phyloP scores from a whole-genome alignment of 1,139 yeast species.

The Taphrina flavorubra region DNA sequence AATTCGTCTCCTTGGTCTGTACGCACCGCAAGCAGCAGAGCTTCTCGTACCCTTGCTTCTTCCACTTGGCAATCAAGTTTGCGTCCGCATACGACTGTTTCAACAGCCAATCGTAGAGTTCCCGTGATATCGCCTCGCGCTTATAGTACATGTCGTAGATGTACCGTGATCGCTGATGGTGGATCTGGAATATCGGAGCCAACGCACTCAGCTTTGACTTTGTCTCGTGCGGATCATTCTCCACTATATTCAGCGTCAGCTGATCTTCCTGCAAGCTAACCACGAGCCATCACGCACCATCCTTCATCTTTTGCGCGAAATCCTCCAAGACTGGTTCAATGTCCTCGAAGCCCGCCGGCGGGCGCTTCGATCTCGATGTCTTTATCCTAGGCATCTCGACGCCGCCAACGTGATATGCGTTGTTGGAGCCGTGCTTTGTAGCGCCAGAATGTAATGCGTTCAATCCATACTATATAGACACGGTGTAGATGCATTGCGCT shows the following conservation, averaged over 20 bases:
- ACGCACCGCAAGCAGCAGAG: constrained; percentile 85
- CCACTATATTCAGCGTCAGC: constrained; percentile 23
- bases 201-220: constrained; percentile 60
- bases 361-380: constrained; percentile 36
- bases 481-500: too few relatives aligned
- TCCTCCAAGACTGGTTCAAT: constrained; percentile 73
- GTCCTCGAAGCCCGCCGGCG: constrained; percentile 66
- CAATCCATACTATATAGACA: background rate
- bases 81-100: constrained; percentile 71
- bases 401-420: background rate
- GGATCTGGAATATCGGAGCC: constrained; percentile 75
- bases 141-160: constrained; percentile 75
- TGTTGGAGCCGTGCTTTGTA: background rate
- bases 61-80: constrained; percentile 69
- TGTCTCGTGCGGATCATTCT: constrained; percentile 48
- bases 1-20: constrained; percentile 55
- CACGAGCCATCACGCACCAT: constrained; percentile 48
- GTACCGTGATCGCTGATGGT: constrained; percentile 78
- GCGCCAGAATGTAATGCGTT: background rate
- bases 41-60: constrained; percentile 71
- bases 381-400: constrained; percentile 34
- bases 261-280: background rate
- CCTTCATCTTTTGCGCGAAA: constrained; percentile 65
- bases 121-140: constrained; percentile 67
- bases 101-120: constrained; percentile 78